Conservation (phyloP, 352 stramenopile species). For the Pythium brachiatum region DNA sequence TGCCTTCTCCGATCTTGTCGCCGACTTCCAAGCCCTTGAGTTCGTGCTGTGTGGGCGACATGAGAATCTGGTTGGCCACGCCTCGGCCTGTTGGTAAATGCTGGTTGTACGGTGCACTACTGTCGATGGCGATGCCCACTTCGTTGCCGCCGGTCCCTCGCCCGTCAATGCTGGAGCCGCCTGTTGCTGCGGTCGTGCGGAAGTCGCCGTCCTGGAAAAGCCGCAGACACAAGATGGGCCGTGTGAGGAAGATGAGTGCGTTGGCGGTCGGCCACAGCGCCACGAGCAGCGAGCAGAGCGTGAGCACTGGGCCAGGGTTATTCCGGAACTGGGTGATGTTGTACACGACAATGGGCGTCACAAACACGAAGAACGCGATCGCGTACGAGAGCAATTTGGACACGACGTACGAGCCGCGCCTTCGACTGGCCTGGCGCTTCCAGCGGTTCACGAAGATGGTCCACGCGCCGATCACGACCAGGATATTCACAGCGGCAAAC, state of each 20-base stretch:
- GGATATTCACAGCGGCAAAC: slow-evolving; percentile 54
- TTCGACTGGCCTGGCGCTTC: slow-evolving; percentile 29
- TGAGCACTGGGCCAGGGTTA: slow-evolving; percentile 7
- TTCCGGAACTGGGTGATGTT: slow-evolving; percentile 46
- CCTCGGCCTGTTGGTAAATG: slow-evolving; percentile 11
- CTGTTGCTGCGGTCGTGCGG: not conserved
- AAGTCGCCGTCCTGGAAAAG: slow-evolving; percentile 36
- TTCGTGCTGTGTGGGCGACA: slow-evolving; percentile 50
- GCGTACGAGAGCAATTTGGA: slow-evolving; percentile 80
- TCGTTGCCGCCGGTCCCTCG: not conserved
- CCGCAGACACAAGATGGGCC: slow-evolving; percentile 53
- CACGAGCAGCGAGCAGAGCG: slow-evolving; percentile 44
- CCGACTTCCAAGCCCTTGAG: slow-evolving; percentile 80
- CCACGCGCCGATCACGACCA: slow-evolving; percentile 61
- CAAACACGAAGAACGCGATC: slow-evolving; percentile 71
- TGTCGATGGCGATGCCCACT: slow-evolving; percentile 3
- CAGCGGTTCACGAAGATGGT: slow-evolving; percentile 52
- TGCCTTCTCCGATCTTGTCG: slow-evolving; percentile 81
- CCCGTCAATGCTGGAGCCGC: slow-evolving; percentile 14
- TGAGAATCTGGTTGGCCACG: slow-evolving; percentile 14
- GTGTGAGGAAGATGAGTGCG: slow-evolving; percentile 71
- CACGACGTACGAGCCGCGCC: slow-evolving; percentile 61
- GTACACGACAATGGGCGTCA: slow-evolving; percentile 71
- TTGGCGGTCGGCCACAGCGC: slow-evolving; percentile 82
- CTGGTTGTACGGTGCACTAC: slow-evolving; percentile 17